phyloP scores from a whole-genome alignment of 2,329 filamentous ascomycete genomes.

The Venturia aucupariae region DNA sequence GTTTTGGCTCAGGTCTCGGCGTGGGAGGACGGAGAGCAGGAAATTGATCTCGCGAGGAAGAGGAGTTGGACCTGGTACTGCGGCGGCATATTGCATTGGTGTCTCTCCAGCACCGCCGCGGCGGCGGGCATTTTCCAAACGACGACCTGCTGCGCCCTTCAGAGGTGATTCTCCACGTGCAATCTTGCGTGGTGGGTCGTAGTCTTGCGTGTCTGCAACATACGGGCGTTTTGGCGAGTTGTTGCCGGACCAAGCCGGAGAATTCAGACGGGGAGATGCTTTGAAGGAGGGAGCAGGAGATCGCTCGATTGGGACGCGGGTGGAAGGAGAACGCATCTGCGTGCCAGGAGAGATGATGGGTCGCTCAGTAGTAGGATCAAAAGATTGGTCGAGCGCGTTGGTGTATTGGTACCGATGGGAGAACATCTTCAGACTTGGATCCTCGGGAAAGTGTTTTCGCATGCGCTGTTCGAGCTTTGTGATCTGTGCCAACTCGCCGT shows the following conservation, averaged over 20 bases:
- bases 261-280: conserved; percentile 17
- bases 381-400: conserved; percentile 44
- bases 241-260: conserved; percentile 16
- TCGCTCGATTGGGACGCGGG: conserved; percentile 25
- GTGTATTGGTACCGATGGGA: conserved; percentile 57
- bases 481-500: conserved; percentile 85
- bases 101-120: conserved; percentile 19
- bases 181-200: conserved; percentile 63
- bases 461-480: conserved; percentile 86
- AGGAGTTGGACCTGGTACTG: conserved; percentile 44
- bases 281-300: conserved; percentile 11
- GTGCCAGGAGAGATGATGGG: conserved; percentile 73
- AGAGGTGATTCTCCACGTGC: conserved; percentile 84
- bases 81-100: conserved; percentile 21
- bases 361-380: conserved; percentile 73
- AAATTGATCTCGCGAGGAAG: conserved; percentile 56
- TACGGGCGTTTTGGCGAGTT: conserved; percentile 40
- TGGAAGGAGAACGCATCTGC: conserved; percentile 49
- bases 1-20: conserved; percentile 49
- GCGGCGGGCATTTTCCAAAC: conserved; percentile 64
- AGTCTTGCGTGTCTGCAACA: conserved; percentile 58
- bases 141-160: conserved; percentile 79
- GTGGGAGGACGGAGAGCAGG: conserved; percentile 62
- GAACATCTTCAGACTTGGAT: conserved; percentile 68
- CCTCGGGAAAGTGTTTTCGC: conserved; percentile 85